phyloP scores from a whole-genome alignment of 2,329 filamentous ascomycete genomes.

The Trichoderma koningii region DNA sequence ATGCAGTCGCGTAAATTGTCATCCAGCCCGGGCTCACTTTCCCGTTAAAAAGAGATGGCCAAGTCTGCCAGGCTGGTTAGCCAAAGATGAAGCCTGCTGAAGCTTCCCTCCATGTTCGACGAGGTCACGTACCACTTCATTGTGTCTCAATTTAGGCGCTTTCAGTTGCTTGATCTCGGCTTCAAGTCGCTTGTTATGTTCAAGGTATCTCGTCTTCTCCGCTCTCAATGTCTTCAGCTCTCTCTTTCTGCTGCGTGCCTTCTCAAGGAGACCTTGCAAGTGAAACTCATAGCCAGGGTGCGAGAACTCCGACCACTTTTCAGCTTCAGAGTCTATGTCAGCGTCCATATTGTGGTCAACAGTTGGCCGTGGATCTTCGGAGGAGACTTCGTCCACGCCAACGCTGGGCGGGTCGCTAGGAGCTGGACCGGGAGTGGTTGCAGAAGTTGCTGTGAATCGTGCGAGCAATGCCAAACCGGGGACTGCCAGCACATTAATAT shows the following conservation, averaged over 20 bases:
- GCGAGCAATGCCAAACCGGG: not conserved
- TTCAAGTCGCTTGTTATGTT: not conserved
- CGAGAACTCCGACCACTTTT: not conserved
- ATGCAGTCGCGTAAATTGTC: slow-evolving; percentile 1
- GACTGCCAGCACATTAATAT: not conserved
- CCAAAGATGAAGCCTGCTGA: not conserved
- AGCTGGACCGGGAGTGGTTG: not conserved
- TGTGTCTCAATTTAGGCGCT: not conserved
- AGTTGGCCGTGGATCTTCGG: not conserved
- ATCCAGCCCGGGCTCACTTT: not conserved
- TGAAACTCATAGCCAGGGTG: not conserved
- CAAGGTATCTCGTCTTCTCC: not conserved
- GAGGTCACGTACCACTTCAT: not conserved
- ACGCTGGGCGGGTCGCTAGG: not conserved
- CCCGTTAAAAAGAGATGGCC: not conserved
- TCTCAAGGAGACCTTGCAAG: not conserved
- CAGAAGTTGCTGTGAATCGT: not conserved
- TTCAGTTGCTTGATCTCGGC: not conserved
- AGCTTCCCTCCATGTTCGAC: not conserved
- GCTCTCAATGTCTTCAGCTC: not conserved
- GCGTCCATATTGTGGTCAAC: not conserved
- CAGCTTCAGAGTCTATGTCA: slow-evolving; percentile 19
- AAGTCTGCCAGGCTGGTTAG: slow-evolving; percentile 6
- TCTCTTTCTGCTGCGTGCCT: slow-evolving; percentile 13
- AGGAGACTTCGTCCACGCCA: not conserved